A percentile compares a stretch with the other conserved stretches of the same genome.
These are phyloP conservation scores for Zelopaecilomyces penicillatus DNA, from an alignment of 2,329 filamentous ascomycete species.

Conservation along the genomic window DNA sequence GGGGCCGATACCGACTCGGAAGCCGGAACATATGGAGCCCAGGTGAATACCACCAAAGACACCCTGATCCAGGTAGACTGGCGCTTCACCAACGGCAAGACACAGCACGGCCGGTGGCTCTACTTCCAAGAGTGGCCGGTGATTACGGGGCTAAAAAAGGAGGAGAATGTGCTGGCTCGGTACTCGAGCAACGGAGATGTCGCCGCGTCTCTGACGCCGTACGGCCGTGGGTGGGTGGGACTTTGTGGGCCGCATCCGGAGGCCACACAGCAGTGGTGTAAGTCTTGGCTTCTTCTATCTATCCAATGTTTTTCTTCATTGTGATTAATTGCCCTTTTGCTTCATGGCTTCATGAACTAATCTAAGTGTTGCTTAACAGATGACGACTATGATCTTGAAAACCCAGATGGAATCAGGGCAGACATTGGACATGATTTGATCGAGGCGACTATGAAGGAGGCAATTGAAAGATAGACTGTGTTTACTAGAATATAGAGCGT, in stretches of 20 bases:
- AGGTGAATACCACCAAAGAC: slow-evolving; percentile 12
- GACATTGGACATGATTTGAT: slow-evolving; percentile 17
- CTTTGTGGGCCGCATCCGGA: slow-evolving; percentile 18
- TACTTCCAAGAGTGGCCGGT: slow-evolving; percentile 19
- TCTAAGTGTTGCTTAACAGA: too few relatives aligned
- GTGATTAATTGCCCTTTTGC: too few relatives aligned
- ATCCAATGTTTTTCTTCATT: too few relatives aligned
- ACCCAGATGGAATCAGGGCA: slow-evolving; percentile 15
- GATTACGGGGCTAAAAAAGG: slow-evolving; percentile 11
- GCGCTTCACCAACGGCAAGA: slow-evolving; percentile 13
- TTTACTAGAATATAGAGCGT: too few relatives aligned
- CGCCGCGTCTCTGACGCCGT: slow-evolving; percentile 15
- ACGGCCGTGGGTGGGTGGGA: slow-evolving; percentile 17
- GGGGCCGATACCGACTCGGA: slow-evolving; percentile 9
- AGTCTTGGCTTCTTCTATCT: slow-evolving; percentile 2
- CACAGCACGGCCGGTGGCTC: slow-evolving; percentile 12
- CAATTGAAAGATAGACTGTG: too few relatives aligned
- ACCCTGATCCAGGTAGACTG: slow-evolving; percentile 18
- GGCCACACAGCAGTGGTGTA: slow-evolving; percentile 17
- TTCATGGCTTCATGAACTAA: too few relatives aligned
- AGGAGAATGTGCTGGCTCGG: slow-evolving; percentile 11
- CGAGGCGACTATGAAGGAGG: slow-evolving; percentile 10
- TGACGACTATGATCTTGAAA: slow-evolving; percentile 7
- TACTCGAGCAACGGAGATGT: slow-evolving; percentile 17
- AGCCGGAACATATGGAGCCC: slow-evolving; percentile 6